Evolutionary conservation across 331 rosid genomes (phyloP).

Genomic region (Ulmus americana): DNA sequence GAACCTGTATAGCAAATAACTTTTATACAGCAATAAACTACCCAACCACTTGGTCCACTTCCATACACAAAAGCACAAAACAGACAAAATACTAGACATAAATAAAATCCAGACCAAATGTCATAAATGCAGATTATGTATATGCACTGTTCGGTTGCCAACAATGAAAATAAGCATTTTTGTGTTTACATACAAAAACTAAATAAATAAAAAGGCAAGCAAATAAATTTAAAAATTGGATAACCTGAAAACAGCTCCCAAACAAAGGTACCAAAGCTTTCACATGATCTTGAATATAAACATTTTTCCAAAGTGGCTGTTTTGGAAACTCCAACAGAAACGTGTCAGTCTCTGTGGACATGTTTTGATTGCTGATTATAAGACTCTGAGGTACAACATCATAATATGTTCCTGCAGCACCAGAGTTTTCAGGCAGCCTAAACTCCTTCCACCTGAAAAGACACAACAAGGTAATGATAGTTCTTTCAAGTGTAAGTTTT

Average conservation of each 20-base stretch:
- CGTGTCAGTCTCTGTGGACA: slow-evolving; percentile 83
- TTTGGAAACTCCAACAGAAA: slow-evolving; percentile 89
- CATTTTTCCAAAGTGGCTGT: slow-evolving; percentile 94
- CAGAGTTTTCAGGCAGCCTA: slow-evolving; percentile 84
- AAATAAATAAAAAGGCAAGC: too few species aligned
- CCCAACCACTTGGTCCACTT: too few species aligned
- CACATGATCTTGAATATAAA: slow-evolving; percentile 73
- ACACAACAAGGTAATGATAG: slow-evolving; percentile 11
- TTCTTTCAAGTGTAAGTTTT: slow-evolving; percentile 5
- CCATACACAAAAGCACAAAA: too few species aligned
- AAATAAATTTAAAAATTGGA: slow-evolving; percentile 6
- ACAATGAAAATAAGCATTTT: background rate
- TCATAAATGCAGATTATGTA: background rate
- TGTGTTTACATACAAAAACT: background rate
- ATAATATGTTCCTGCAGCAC: slow-evolving; percentile 93
- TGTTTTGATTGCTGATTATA: slow-evolving; percentile 65
- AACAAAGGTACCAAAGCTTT: slow-evolving; percentile 89
- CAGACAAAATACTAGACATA: too few species aligned
- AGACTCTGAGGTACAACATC: slow-evolving; percentile 94
- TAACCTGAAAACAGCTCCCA: slow-evolving; percentile 97
- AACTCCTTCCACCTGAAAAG: slow-evolving; percentile 73
- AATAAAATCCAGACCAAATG: background rate
- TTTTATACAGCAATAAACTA: too few species aligned
- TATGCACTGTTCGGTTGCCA: background rate
- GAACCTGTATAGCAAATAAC: too few species aligned